Evolutionary conservation across 257 asterid genomes (phyloP).

Genomic region (Petunia axillaris): DNA sequence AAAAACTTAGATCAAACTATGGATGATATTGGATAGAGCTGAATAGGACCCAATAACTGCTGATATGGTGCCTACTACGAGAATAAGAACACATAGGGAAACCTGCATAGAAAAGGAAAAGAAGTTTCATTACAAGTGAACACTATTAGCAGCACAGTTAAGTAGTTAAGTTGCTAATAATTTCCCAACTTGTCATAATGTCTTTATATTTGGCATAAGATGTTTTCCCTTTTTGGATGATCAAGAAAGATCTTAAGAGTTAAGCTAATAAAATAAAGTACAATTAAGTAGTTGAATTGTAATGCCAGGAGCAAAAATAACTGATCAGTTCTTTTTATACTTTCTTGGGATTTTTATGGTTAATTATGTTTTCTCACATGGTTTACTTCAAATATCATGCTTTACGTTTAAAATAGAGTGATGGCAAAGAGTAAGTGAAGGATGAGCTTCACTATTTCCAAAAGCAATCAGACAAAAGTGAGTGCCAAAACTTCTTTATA

Average conservation of each 20-base stretch:
- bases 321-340: too few relatives aligned
- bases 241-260: background rate
- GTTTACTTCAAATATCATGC: too few relatives aligned
- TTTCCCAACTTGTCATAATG: background rate
- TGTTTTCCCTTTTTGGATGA: background rate
- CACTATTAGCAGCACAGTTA: background rate
- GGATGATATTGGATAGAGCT: slow-evolving; percentile 36
- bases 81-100: slow-evolving; percentile 33
- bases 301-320: background rate
- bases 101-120: slow-evolving; percentile 32
- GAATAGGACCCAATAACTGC: slow-evolving; percentile 40
- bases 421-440: background rate
- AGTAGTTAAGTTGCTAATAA: background rate
- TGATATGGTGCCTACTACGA: slow-evolving; percentile 33
- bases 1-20: slow-evolving; percentile 18
- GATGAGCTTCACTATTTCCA: background rate
- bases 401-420: background rate
- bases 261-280: background rate
- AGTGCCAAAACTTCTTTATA: slow-evolving; percentile 29
- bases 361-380: too few relatives aligned
- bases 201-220: background rate
- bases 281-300: background rate
- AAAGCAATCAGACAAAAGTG: background rate
- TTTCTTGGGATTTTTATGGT: too few relatives aligned
- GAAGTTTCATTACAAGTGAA: slow-evolving; percentile 6